These are phyloP conservation scores for Cornus controversa DNA, from an alignment of 148 eudicot species.

Conservation along the genomic window DNA sequence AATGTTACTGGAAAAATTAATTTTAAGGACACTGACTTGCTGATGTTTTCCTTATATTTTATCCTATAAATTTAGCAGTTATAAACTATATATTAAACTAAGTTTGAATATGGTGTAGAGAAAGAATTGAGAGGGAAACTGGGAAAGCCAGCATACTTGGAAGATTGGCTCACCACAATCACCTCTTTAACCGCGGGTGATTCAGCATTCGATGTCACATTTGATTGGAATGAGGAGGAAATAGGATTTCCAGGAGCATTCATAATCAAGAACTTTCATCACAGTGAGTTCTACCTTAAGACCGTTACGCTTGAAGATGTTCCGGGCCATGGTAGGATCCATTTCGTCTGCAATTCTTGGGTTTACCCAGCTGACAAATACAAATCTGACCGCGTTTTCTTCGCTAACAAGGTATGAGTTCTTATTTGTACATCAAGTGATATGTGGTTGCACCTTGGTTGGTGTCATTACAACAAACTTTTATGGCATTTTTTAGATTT, in stretches of 20 bases:
- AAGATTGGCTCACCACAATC: conserved; percentile 49
- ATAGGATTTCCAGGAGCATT: conserved; percentile 83
- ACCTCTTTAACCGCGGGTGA: conserved; percentile 44
- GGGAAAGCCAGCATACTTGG: conserved; percentile 44
- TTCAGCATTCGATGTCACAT: conserved; percentile 35
- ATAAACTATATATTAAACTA: not conserved
- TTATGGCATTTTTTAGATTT: not conserved
- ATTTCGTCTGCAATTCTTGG: conserved; percentile 81
- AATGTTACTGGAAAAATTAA: too few relatives aligned
- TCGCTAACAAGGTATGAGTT: conserved; percentile 54
- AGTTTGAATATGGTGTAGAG: conserved; percentile 9
- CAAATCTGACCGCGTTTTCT: conserved; percentile 53
- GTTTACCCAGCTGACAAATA: conserved; percentile 56
- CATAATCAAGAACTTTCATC: conserved; percentile 51
- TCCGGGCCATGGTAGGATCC: conserved; percentile 53
- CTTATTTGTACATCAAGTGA: not conserved
- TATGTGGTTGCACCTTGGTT: too few relatives aligned
- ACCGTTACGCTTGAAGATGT: conserved; percentile 55
- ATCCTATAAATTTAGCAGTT: too few relatives aligned
- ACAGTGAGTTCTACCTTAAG: conserved; percentile 70
- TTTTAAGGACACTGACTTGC: not conserved
- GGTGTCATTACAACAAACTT: too few relatives aligned
- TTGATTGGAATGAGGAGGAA: conserved; percentile 62
- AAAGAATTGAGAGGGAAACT: conserved; percentile 27
- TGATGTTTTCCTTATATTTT: too few relatives aligned